Conservation (phyloP, 345 rosid genomes). For the Populus simonii region DNA sequence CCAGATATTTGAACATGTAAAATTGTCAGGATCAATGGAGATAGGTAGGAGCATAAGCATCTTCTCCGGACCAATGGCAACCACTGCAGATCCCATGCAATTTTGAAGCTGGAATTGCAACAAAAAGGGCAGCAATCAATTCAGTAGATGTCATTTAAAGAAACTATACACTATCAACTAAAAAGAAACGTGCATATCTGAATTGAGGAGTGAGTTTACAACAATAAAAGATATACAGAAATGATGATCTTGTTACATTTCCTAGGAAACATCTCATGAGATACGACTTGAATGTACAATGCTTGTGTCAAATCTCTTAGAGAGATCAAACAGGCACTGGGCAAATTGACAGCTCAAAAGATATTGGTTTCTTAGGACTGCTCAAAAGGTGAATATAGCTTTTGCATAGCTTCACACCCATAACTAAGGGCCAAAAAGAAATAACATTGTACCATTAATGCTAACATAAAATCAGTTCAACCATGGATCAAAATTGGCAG, state of each 20-base stretch:
- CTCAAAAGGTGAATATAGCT: too few relatives aligned
- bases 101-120: slow-evolving; percentile 53
- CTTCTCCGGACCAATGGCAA: slow-evolving; percentile 78
- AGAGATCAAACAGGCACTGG: too few relatives aligned
- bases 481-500: too few relatives aligned
- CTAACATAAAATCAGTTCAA: too few relatives aligned
- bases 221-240: not conserved
- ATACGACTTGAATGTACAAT: not conserved
- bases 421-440: too few relatives aligned
- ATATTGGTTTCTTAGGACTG: not conserved
- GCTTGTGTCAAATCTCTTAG: not conserved
- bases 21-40: slow-evolving; percentile 47
- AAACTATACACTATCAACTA: not conserved
- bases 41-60: slow-evolving; percentile 68
- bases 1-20: slow-evolving; percentile 64
- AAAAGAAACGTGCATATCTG: not conserved
- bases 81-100: slow-evolving; percentile 85
- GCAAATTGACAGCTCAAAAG: not conserved
- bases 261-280: not conserved
- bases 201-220: not conserved
- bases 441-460: too few relatives aligned
- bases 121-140: slow-evolving; percentile 22
- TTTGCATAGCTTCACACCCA: too few relatives aligned
- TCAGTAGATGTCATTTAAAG: slow-evolving; percentile 7
- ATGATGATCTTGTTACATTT: not conserved